Evolutionary conservation across 2,329 filamentous ascomycete species (phyloP).

Genomic region (Colletotrichum cordylinicola): DNA sequence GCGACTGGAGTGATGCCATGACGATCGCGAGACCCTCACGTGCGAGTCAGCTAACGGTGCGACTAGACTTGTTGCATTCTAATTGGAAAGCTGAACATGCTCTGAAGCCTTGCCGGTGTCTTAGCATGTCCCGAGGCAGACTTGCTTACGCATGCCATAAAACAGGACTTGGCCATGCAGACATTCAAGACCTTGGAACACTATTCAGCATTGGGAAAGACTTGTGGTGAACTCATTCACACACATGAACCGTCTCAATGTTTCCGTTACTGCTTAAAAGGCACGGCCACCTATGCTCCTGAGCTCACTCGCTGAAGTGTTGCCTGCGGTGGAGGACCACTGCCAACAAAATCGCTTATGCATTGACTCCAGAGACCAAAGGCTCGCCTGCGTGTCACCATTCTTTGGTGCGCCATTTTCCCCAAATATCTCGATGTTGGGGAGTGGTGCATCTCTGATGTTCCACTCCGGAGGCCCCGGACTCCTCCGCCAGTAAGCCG

Average conservation of each 20-base stretch:
- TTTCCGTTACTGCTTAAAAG: neutral
- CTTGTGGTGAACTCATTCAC: rapidly evolving
- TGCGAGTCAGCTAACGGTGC: slow-evolving; percentile 15
- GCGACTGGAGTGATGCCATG: neutral
- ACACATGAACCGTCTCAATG: neutral
- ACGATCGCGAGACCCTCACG: slow-evolving; percentile 13
- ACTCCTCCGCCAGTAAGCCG: neutral
- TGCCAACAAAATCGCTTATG: rapidly evolving
- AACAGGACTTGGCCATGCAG: neutral
- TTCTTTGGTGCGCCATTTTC: neutral
- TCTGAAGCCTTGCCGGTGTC: neutral
- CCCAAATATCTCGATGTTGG: neutral
- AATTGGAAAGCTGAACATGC: neutral
- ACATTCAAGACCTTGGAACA: neutral
- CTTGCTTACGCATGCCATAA: neutral
- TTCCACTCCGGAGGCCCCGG: slow-evolving; percentile 8
- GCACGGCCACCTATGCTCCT: neutral
- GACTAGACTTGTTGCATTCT: neutral
- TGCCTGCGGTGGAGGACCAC: neutral
- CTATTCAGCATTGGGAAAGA: neutral
- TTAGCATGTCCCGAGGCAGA: neutral
- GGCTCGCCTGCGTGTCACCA: neutral
- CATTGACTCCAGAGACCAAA: neutral
- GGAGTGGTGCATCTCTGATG: neutral
- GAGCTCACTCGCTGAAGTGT: neutral